Evolutionary conservation across 805 yeast genomes (phyloP), one percentile per base, ranked within the genome.

Genomic region (Pichia paraexigua): DNA sequence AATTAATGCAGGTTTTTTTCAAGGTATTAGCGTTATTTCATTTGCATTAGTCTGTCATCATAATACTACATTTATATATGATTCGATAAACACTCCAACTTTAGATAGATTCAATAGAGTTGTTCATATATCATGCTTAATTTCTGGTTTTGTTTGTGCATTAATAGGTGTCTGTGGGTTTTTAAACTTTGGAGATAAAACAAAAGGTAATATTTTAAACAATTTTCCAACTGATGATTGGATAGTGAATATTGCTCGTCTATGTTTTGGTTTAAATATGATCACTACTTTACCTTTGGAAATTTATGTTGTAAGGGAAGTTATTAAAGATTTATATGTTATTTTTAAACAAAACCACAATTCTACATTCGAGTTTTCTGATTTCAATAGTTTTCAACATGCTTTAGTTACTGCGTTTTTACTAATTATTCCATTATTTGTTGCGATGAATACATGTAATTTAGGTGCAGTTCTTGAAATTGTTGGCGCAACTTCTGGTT

Each of bases 11-110:
- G 80, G 82, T 42, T 70, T 91, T 4, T 88, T 91, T 63, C 96
- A 91, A 66, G 96, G 97, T 2, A 81, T 91, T 27, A 84, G 94
- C n/a, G 96, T 91, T 47, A 88, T 91, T 32, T 89, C 97, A 1
- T 91, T 91, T 71, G 98, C 98, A 2, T 76, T 92, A 57, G 97
- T 91, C 4, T 91, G 98, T 63, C 98, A 91, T 63, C 98, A 91
- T 66, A 91, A 91, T 64, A 89, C 97, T 0, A 80, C 92, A 28
- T 85, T 91, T 61, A 92, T 91, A 43, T 91, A 83, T 70, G 88
- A 87, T 63, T 88, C 97, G 0, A 75, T 92, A 62, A 78, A 77
- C 56, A 78, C 78, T 21, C 92, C 96, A 7, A 82, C 95, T 4
- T 63, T 89, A 58, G 83, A 81, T 55, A 74, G 91, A 55, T 91